Evolutionary conservation across 768 basidiomycete species (phyloP), one percentile per base, ranked within the genome.

Genomic region (Strobilomyces dryophilus): DNA sequence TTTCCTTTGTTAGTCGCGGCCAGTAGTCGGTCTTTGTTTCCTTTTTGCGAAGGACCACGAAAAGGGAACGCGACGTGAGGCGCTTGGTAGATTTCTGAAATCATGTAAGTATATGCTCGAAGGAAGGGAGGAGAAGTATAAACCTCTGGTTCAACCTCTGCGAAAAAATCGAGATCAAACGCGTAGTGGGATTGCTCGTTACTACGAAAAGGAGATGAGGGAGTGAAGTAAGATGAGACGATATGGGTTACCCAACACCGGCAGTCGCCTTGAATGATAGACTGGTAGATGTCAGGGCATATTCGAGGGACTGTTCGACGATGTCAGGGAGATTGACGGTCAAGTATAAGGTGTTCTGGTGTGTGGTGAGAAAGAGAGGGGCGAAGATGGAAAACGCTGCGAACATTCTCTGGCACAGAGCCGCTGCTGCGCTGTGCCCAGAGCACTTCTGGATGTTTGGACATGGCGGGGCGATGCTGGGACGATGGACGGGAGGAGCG

Each of bases 391-490:
- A 41, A n/a, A 18, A 18, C 5, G 40, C 68, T 39, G 45, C 53
- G 0, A 43, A 90, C 94, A 78, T 94, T 94, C 44, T 76, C 78
- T 31, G 82, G 76, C 14, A 75, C 79, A 11, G 75, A 63, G 15
- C 71, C 78, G 37, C 83, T 88, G 76, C 87, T 91, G 61, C 95
- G 84, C 73, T 98, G 95, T 43, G 95, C 95, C 93, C 95, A 98
- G 2, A 94, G 79, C 34, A 95, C 77, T 73, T 97, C 93, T 35
- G 95, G 95, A 71, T 92, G 91, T 17, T 54, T 62, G 29, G 75
- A 24, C 78, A 79, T 79, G 53, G 57, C 42, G 49, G 57, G 21
- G 57, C 35, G 58, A 51, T 56, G 61, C 2, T 48, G 43, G 21
- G 10, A 40, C 29, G 53, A 49, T 10, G 56, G 50, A 24, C 20